phyloP scores from a whole-genome alignment of 805 yeast genomes.

The Candida caryicola region DNA sequence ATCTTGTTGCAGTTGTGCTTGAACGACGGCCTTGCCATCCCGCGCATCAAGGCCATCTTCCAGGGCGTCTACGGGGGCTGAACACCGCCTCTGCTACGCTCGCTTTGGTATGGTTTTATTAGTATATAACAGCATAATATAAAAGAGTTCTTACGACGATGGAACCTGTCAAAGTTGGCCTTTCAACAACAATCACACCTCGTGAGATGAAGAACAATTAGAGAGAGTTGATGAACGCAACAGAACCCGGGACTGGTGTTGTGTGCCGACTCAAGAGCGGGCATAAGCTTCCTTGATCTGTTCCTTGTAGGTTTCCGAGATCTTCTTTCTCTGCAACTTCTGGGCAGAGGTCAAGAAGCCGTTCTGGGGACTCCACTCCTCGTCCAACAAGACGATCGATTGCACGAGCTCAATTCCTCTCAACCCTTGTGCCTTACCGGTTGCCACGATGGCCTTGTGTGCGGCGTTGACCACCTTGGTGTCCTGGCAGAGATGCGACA shows the following conservation, averaged over 20 bases:
- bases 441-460: constrained; percentile 56
- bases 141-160: too few species aligned
- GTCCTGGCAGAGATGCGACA: constrained; percentile 54
- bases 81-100: too few species aligned
- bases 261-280: too few species aligned
- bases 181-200: too few species aligned
- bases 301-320: constrained; percentile 63
- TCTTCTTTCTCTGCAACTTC: constrained; percentile 91
- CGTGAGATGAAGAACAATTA: too few species aligned
- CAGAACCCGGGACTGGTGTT: too few species aligned
- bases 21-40: constrained; percentile 34
- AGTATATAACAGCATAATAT: too few species aligned
- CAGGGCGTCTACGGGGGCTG: constrained; percentile 42
- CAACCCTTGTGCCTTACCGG: constrained; percentile 81
- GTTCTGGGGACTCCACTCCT: constrained; percentile 97
- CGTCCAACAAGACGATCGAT: constrained; percentile 75
- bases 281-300: constrained; percentile 66
- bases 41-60: constrained; percentile 45
- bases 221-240: too few species aligned
- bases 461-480: constrained; percentile 54
- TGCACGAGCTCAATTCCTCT: constrained; percentile 80
- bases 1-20: constrained; percentile 57
- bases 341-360: constrained; percentile 95
- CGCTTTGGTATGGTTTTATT: too few species aligned
- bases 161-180: too few species aligned